Evolutionary conservation across 208 protist genomes (phyloP).

Genomic region (Acanthamoeba sp.): DNA sequence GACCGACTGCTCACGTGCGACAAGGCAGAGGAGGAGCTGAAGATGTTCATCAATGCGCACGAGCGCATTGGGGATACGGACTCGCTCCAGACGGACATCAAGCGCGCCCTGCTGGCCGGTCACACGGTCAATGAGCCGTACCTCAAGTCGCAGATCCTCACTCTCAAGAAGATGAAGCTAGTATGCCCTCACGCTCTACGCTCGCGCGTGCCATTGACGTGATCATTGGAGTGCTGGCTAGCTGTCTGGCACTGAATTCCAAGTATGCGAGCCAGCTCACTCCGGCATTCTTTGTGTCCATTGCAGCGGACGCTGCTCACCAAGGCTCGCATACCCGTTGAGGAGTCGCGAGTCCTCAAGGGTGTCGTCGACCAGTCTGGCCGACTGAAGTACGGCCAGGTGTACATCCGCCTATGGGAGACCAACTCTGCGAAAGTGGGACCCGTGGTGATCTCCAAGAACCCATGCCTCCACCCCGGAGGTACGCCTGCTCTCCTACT

Average conservation of each 20-base stretch:
- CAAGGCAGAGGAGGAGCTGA: background rate
- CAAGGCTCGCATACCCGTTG: background rate
- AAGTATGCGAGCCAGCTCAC: too few species aligned
- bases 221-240: too few species aligned
- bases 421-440: background rate
- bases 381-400: background rate
- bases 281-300: too few species aligned
- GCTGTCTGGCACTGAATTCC: too few species aligned
- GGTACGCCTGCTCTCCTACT: background rate
- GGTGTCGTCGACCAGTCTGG: background rate
- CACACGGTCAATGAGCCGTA: constrained; percentile 32
- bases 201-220: too few species aligned
- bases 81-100: background rate
- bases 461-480: constrained; percentile 56
- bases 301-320: background rate
- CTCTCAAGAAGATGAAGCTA: constrained; percentile 22
- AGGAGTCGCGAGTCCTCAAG: background rate
- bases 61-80: background rate
- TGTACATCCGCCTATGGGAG: background rate
- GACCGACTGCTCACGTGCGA: background rate
- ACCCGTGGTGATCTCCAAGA: constrained; percentile 12
- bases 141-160: background rate
- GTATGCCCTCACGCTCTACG: background rate
- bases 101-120: background rate
- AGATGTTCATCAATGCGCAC: background rate